phyloP scores from a whole-genome alignment of 805 yeast genomes.

The Suhomyces pyralidae region DNA sequence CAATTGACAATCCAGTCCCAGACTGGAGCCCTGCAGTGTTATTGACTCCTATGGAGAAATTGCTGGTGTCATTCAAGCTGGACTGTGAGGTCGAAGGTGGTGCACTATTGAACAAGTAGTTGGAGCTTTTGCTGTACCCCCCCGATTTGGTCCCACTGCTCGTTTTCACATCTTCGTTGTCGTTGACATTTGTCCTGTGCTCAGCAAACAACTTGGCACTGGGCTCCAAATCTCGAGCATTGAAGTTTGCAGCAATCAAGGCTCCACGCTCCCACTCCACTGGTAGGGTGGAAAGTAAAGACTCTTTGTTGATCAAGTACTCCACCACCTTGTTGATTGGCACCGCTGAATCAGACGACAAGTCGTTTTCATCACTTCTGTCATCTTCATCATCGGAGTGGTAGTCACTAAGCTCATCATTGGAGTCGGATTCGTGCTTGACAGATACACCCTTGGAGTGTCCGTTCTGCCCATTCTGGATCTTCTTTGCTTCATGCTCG shows the following conservation, averaged over 20 bases:
- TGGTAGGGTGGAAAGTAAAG: slow-evolving; percentile 37
- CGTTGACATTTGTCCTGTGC: slow-evolving; percentile 18
- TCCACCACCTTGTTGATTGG: slow-evolving; percentile 50
- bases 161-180: slow-evolving; percentile 1
- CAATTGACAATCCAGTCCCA: neutral
- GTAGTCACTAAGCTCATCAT: slow-evolving; percentile 7
- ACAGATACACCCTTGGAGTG: neutral
- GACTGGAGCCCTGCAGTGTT: neutral
- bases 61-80: slow-evolving; percentile 11
- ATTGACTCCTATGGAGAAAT: slow-evolving; percentile 5
- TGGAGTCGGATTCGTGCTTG: slow-evolving; percentile 1
- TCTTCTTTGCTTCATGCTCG: slow-evolving; percentile 3
- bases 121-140: neutral
- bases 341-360: slow-evolving; percentile 14
- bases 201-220: slow-evolving; percentile 34
- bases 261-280: slow-evolving; percentile 47
- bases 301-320: slow-evolving; percentile 39
- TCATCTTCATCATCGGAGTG: slow-evolving; percentile 8
- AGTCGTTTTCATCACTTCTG: slow-evolving; percentile 1
- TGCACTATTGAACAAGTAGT: neutral
- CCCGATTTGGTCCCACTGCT: neutral
- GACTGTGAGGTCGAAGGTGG: neutral
- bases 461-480: neutral
- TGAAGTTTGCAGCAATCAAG: slow-evolving; percentile 37
- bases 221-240: slow-evolving; percentile 20